phyloP scores from a whole-genome alignment of 2,329 filamentous ascomycete species.

The Xylariaceae sp. region DNA sequence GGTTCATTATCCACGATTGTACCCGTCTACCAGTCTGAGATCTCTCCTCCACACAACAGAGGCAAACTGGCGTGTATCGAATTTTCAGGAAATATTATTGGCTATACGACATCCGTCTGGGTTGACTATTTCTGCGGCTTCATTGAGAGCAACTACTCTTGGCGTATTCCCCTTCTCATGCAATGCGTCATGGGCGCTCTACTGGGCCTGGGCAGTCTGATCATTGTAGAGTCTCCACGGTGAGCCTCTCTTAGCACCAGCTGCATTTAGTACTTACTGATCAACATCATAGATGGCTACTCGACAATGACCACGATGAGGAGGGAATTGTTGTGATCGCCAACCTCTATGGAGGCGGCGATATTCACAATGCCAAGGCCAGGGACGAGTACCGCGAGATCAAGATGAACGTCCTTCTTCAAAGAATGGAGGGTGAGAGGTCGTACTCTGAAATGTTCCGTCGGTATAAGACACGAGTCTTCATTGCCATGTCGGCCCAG shows the following conservation, averaged over 20 bases:
- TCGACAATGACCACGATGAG: constrained; percentile 97
- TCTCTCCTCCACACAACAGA: constrained; percentile 92
- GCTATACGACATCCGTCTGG: constrained; percentile 96
- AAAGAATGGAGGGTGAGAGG: constrained; percentile 91
- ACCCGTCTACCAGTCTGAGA: constrained; percentile 90
- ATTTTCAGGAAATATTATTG: constrained; percentile 94
- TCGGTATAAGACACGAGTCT: constrained; percentile 84
- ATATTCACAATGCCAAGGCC: constrained; percentile 89
- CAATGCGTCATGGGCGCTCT: constrained; percentile 92
- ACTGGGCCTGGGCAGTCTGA: constrained; percentile 76
- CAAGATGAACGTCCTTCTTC: constrained; percentile 93
- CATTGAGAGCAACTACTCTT: constrained; percentile 80
- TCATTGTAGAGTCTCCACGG: constrained; percentile 96
- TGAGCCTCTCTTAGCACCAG: constrained; percentile 36
- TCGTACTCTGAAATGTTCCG: constrained; percentile 93
- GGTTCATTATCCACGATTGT: constrained; percentile 89
- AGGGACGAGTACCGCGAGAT: constrained; percentile 97
- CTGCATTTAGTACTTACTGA: constrained; percentile 22
- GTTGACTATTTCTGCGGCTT: constrained; percentile 96
- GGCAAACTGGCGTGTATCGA: constrained; percentile 96
- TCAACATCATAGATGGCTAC: constrained; percentile 69
- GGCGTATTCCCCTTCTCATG: constrained; percentile 85
- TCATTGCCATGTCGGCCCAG: constrained; percentile 98
- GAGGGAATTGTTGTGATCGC: constrained; percentile 98
- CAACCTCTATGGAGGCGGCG: constrained; percentile 91